Base-by-base conservation (phyloP, 352 stramenopile genomes). In the Globisporangium viniferum region DNA sequence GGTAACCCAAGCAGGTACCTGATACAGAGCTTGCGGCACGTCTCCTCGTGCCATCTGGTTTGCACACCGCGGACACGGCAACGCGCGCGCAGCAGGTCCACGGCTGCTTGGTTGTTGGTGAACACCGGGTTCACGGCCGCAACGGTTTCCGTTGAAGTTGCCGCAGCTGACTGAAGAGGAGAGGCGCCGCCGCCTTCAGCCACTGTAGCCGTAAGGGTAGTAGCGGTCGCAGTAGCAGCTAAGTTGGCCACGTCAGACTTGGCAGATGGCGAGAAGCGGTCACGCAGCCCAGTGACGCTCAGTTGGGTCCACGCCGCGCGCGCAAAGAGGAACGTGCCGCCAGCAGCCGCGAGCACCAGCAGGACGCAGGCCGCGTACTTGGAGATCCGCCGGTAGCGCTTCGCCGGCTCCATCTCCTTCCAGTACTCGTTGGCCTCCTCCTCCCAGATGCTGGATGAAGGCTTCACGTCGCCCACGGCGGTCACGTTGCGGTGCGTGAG, bases 31-130 rank as follows among this genome's bases (percentile, higher is more conserved):
- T 86, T 89, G 53, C 79, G 73, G 54, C 84, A 92, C 18, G 76
- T 90, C 63, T 92, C 82, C 64, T 92, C 82, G 59, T 92, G 84
- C 82, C 82, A 92, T 24, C 81, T 74, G 5, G 82, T 82, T 66
- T 90, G 82, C 41, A 92, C 84, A 8, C 82, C 84, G 3, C 78
- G 77, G 7, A 90, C 80, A 0, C 84, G 81, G 55, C 84, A 92
- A 8, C 70, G 73, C 7, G 82, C 75, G 5, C 82, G 84, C 18
- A 92, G 58, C 18, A 83, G 49, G 44, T 89, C 80, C 5, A 78
- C 59, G 0, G 73, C 67, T 1, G 71, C 68, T 9, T 68, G 67
- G 33, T 86, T 74, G 10, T 64, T 73, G 1, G 20, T 39, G n/a
- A 70, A 62, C 55, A 24, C 70, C 33, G 67, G 54, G 5, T 69